phyloP scores from a whole-genome alignment of 306 rosid species.

The Aeschynomene evenia region DNA sequence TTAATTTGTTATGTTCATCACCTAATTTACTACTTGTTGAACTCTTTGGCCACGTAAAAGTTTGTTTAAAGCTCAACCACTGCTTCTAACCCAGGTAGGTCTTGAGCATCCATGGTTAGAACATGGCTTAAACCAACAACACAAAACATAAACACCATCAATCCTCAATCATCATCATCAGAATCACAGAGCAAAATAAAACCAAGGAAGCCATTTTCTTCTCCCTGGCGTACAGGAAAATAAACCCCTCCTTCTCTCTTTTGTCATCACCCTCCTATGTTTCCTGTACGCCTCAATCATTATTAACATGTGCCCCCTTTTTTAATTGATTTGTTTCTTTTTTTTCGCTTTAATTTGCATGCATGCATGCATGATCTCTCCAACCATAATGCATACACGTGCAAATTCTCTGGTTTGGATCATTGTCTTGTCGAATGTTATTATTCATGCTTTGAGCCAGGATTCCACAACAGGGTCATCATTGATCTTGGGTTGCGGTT shows the following conservation, averaged over 20 bases:
- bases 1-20: too few species aligned
- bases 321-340: too few species aligned
- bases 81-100: constrained; percentile 45
- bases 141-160: background rate
- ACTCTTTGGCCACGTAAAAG: too few species aligned
- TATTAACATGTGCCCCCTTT: background rate
- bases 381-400: constrained; percentile 18
- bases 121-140: background rate
- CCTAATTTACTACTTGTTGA: too few species aligned
- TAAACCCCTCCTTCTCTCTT: background rate
- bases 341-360: too few species aligned
- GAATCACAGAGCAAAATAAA: background rate
- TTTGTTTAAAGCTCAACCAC: too few species aligned
- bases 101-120: constrained; percentile 20
- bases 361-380: background rate
- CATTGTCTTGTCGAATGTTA: constrained; percentile 22
- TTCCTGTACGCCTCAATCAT: constrained; percentile 54
- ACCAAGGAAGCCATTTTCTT: constrained; percentile 1
- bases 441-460: constrained; percentile 17
- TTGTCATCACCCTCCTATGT: constrained; percentile 1
- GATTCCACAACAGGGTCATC: constrained; percentile 14
- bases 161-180: background rate
- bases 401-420: constrained; percentile 24
- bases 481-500: constrained; percentile 45
- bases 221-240: constrained; percentile 42